Percentiles rank a stretch among this genome's conserved stretches.
Conservation (phyloP, 2,329 filamentous ascomycete genomes). For the Grosmannia huntii region DNA sequence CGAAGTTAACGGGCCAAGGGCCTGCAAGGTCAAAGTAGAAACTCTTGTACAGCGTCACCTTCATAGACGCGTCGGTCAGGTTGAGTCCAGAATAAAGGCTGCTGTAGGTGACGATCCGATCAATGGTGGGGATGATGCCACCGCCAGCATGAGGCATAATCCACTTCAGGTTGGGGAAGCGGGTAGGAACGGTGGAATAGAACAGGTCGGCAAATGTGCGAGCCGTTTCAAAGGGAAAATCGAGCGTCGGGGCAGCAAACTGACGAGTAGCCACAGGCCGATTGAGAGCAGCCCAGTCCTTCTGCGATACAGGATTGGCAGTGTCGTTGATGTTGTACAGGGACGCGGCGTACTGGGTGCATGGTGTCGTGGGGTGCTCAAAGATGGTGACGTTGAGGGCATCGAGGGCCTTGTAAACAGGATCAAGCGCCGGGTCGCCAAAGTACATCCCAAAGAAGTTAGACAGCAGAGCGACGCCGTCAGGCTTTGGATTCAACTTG, state of each 20-base stretch:
- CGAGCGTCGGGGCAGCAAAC: slow-evolving; percentile 8
- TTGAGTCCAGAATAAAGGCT: slow-evolving; percentile 9
- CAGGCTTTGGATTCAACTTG: slow-evolving; percentile 25
- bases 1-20: slow-evolving; percentile 13
- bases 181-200: not conserved
- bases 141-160: slow-evolving; percentile 6
- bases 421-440: slow-evolving; percentile 30
- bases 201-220: slow-evolving; percentile 11
- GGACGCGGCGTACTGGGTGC: slow-evolving; percentile 16
- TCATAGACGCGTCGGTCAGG: slow-evolving; percentile 20
- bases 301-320: not conserved
- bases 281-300: slow-evolving; percentile 12
- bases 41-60: slow-evolving; percentile 5
- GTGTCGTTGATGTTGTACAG: slow-evolving; percentile 6
- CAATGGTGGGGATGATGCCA: not conserved
- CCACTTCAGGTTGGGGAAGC: slow-evolving; percentile 2
- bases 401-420: slow-evolving; percentile 35
- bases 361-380: slow-evolving; percentile 40
- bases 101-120: slow-evolving; percentile 1
- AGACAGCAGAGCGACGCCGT: slow-evolving; percentile 38
- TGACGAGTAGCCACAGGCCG: slow-evolving; percentile 10
- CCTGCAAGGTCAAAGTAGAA: slow-evolving; percentile 18
- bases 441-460: slow-evolving; percentile 41
- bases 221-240: slow-evolving; percentile 15
- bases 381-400: slow-evolving; percentile 33